Evolutionary conservation across 2,329 filamentous ascomycete genomes (phyloP).

Genomic region (Colletotrichum godetiae): DNA sequence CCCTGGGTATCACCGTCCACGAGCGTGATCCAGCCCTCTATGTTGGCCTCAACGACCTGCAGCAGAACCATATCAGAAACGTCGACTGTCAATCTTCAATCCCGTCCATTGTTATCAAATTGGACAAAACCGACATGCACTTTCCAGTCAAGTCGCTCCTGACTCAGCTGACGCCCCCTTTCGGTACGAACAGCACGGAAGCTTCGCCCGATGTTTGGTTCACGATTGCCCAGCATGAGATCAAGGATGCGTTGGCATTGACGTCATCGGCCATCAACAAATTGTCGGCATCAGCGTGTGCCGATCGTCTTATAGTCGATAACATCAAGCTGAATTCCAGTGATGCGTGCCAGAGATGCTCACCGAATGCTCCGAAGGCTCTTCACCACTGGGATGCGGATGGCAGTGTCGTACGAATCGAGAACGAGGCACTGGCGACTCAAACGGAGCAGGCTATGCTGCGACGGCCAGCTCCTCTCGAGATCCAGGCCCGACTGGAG

Average conservation of each 20-base stretch:
- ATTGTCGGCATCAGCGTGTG: neutral
- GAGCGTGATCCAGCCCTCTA: neutral
- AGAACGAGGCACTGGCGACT: conserved; percentile 1
- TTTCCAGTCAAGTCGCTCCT: conserved; percentile 11
- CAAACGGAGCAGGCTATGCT: neutral
- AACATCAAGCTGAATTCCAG: neutral
- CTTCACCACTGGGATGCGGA: conserved; percentile 15
- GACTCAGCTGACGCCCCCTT: conserved; percentile 5
- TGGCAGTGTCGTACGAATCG: conserved; percentile 13
- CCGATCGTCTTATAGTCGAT: neutral
- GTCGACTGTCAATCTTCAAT: neutral
- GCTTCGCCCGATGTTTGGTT: conserved; percentile 1
- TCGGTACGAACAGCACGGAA: neutral
- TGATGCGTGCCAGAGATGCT: neutral
- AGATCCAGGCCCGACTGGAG: neutral
- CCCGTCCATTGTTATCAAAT: neutral
- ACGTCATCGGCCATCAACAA: conserved; percentile 27
- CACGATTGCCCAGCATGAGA: neutral
- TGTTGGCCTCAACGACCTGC: neutral
- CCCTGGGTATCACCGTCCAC: neutral
- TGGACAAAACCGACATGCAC: neutral
- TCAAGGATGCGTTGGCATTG: conserved; percentile 21
- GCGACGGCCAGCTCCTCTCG: neutral
- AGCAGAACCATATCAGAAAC: neutral
- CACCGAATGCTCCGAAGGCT: neutral